Conservation (phyloP, 1,284 basidiomycete species). For the Hypsizygus ulmarius region DNA sequence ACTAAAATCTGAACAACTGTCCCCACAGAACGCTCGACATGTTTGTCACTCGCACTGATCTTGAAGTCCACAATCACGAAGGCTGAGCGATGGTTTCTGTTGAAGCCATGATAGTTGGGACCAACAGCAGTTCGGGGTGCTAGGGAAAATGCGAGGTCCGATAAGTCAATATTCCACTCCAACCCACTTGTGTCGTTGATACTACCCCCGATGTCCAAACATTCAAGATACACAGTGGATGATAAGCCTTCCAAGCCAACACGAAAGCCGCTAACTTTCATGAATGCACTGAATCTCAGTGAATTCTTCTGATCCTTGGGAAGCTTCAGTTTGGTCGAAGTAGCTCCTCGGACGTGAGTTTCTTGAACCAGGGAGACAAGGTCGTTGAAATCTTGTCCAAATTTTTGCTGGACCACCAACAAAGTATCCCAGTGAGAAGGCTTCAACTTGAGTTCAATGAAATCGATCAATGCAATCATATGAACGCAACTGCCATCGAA, state of each 20-base stretch:
- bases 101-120: conserved; percentile 39
- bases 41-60: conserved; percentile 35
- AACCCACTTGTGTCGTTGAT: conserved; percentile 43
- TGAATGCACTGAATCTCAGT: conserved; percentile 45
- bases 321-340: conserved; percentile 19
- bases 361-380: conserved; percentile 63
- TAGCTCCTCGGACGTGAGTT: conserved; percentile 42
- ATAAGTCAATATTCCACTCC: conserved; percentile 63
- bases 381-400: conserved; percentile 83
- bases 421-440: conserved; percentile 80
- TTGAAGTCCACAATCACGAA: conserved; percentile 80
- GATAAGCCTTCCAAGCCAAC: conserved; percentile 71
- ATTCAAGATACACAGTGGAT: conserved; percentile 73
- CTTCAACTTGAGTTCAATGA: conserved; percentile 69
- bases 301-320: conserved; percentile 10
- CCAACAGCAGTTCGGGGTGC: conserved; percentile 49
- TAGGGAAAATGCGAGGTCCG: conserved; percentile 71
- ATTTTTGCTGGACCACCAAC: conserved; percentile 78
- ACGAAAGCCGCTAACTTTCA: conserved; percentile 76
- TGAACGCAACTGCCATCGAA: conserved; percentile 50
- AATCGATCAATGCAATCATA: conserved; percentile 59
- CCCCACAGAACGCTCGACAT: conserved; percentile 27
- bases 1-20: conserved; percentile 55
- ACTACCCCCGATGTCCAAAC: conserved; percentile 65
- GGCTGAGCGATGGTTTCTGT: conserved; percentile 68